Conservation (phyloP, 2,329 filamentous ascomycete genomes). For the Albifimbria verrucaria region DNA sequence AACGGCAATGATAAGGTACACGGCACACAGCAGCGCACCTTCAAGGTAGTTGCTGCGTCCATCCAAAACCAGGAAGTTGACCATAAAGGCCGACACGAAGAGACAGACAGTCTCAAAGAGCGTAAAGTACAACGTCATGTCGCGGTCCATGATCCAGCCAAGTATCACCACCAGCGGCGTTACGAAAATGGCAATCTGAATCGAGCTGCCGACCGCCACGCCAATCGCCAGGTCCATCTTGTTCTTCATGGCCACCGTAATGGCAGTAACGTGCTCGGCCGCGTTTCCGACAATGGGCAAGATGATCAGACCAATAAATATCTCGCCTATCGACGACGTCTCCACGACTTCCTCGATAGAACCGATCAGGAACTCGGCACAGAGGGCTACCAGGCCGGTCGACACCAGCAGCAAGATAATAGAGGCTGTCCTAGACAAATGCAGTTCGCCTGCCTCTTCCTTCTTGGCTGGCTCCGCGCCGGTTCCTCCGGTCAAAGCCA, state of each 20-base stretch:
- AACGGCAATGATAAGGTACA: conserved; percentile 65
- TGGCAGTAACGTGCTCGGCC: conserved; percentile 69
- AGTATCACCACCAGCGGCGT: conserved; percentile 68
- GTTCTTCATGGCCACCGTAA: conserved; percentile 69
- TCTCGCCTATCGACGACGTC: conserved; percentile 55
- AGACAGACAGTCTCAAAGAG: conserved; percentile 85
- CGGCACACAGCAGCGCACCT: conserved; percentile 65
- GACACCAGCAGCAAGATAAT: conserved; percentile 60
- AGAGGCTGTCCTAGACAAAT: conserved; percentile 54
- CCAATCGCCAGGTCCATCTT: conserved; percentile 75
- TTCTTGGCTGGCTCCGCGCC: conserved; percentile 24
- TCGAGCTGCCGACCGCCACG: conserved; percentile 67
- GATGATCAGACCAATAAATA: conserved; percentile 69
- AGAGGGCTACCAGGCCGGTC: conserved; percentile 63
- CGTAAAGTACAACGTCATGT: conserved; percentile 82
- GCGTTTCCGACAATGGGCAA: conserved; percentile 72
- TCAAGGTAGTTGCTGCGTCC: conserved; percentile 86
- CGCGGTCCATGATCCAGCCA: conserved; percentile 64
- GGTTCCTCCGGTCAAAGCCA: conserved; percentile 23
- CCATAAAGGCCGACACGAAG: conserved; percentile 80
- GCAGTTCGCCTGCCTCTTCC: conserved; percentile 34
- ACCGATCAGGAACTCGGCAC: conserved; percentile 68
- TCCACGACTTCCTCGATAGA: conserved; percentile 62
- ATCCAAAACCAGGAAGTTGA: conserved; percentile 84
- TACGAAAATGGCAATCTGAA: conserved; percentile 70